Percentiles rank a stretch among this genome's conserved stretches.
These are phyloP conservation scores for Helianthus tuberosus DNA, from an alignment of 129 eudicot species.

Conservation along the genomic window DNA sequence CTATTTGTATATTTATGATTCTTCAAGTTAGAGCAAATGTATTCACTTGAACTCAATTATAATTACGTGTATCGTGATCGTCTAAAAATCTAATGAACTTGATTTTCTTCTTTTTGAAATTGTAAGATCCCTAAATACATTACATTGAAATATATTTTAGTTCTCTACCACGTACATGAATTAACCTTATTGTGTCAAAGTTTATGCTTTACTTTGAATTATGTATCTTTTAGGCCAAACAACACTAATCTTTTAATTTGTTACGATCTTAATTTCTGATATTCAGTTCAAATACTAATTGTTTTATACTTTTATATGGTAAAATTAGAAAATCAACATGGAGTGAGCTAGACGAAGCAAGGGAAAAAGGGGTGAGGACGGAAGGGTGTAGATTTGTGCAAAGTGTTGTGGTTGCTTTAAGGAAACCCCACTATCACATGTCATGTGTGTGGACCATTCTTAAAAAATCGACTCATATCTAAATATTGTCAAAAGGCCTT, in stretches of 20 bases:
- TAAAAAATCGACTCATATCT: conserved; percentile 23
- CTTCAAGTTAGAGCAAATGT: no score
- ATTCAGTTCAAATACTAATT: background rate
- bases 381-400: conserved; percentile 22
- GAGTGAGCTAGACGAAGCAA: conserved; percentile 7
- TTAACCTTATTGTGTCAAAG: no score
- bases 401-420: conserved; percentile 36
- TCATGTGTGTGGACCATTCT: conserved; percentile 27
- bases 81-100: no score
- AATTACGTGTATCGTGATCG: no score
- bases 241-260: background rate
- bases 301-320: background rate
- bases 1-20: no score
- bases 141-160: no score
- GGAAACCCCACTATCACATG: conserved; percentile 43
- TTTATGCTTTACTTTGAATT: no score
- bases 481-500: background rate
- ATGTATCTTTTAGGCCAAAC: no score
- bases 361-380: conserved; percentile 34
- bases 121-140: no score
- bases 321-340: background rate
- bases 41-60: no score
- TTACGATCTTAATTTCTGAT: background rate
- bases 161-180: no score
- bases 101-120: no score